Conservation (phyloP, 441 rosid species). For the Syzygium syzygioides region DNA sequence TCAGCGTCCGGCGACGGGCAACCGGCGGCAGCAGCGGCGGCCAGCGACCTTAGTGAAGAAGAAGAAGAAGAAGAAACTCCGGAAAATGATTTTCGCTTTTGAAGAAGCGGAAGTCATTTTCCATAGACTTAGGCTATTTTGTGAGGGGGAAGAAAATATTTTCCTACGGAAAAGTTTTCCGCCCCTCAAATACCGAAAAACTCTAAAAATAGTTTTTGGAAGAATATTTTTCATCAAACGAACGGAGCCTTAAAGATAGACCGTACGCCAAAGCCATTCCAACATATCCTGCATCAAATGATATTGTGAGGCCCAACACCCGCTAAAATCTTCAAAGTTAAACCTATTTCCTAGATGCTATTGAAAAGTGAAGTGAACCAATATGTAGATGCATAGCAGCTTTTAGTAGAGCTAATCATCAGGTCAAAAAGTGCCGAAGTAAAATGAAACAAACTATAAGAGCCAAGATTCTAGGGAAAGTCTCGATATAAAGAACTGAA, state of each 20-base stretch:
- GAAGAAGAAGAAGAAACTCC: too few species aligned
- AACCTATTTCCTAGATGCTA: not conserved
- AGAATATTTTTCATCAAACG: too few species aligned
- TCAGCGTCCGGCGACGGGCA: too few species aligned
- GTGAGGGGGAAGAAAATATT: too few species aligned
- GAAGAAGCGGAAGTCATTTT: too few species aligned
- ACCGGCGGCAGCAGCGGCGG: too few species aligned
- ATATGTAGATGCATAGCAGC: not conserved
- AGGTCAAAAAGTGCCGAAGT: not conserved
- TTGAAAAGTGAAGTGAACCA: not conserved
- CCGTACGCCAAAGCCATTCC: slow-evolving; percentile 14
- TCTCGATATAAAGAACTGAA: not conserved
- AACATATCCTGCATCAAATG: slow-evolving; percentile 3
- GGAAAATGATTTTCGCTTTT: too few species aligned
- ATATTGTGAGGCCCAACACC: not conserved
- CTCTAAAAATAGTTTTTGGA: too few species aligned
- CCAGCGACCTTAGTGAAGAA: too few species aligned
- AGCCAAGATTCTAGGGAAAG: not conserved
- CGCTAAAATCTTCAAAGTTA: not conserved
- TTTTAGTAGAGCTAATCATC: not conserved
- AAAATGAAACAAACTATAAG: not conserved
- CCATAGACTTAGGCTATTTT: too few species aligned
- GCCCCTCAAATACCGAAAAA: too few species aligned
- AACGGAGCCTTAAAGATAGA: slow-evolving; percentile 9
- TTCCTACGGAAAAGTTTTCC: too few species aligned